Conservation (phyloP, 495 filamentous ascomycete species). For the Aspergillus baeticus region DNA sequence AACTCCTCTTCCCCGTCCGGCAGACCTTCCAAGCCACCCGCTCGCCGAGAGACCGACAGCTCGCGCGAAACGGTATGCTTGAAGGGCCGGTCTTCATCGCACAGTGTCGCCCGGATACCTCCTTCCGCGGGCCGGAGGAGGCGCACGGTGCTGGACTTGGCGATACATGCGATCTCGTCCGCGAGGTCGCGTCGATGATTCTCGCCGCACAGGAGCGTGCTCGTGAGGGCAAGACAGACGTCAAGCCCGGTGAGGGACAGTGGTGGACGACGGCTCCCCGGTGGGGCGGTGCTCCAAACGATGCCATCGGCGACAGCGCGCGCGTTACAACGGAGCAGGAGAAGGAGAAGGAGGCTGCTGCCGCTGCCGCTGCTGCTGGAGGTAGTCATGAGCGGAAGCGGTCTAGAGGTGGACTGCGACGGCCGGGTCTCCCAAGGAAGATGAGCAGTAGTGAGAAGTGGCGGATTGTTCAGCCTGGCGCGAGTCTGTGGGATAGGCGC, state of each 20-base stretch:
- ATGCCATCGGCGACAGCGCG: slow-evolving; percentile 53
- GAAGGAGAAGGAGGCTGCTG: slow-evolving; percentile 15
- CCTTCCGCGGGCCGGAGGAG: slow-evolving; percentile 43
- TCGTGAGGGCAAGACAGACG: slow-evolving; percentile 65
- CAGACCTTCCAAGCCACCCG: slow-evolving; percentile 62
- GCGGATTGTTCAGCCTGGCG: slow-evolving; percentile 59
- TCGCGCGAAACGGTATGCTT: slow-evolving; percentile 69
- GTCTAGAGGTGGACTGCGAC: slow-evolving; percentile 34
- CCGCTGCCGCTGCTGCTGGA: neutral
- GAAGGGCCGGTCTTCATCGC: slow-evolving; percentile 69
- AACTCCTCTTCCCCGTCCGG: slow-evolving; percentile 50
- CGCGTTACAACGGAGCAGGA: slow-evolving; percentile 26
- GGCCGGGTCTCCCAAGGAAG: slow-evolving; percentile 31
- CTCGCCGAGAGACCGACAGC: slow-evolving; percentile 61
- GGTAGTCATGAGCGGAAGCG: slow-evolving; percentile 42
- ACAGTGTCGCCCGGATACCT: slow-evolving; percentile 58
- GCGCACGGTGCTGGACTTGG: slow-evolving; percentile 46
- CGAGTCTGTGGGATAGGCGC: slow-evolving; percentile 74
- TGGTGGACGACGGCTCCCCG: slow-evolving; percentile 78
- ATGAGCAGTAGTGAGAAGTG: slow-evolving; percentile 39
- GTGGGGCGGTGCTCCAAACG: slow-evolving; percentile 73
- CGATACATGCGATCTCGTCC: slow-evolving; percentile 65
- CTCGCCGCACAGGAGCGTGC: slow-evolving; percentile 80
- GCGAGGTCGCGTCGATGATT: slow-evolving; percentile 72
- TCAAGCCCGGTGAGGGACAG: slow-evolving; percentile 65